These are phyloP conservation scores for Conringia planisiliqua DNA, from an alignment of 345 rosid genomes.

Conservation along the genomic window DNA sequence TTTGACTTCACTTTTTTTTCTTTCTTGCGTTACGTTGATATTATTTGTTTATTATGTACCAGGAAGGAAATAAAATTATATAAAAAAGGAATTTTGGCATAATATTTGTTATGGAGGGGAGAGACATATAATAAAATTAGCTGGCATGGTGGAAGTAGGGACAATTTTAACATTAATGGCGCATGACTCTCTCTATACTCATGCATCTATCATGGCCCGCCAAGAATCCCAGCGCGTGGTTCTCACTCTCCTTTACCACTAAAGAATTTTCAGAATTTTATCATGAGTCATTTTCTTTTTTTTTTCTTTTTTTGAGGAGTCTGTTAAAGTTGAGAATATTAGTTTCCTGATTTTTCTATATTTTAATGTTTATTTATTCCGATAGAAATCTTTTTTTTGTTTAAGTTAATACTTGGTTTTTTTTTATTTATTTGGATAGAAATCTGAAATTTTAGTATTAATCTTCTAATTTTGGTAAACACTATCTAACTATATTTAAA, in stretches of 20 bases:
- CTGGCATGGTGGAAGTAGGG: conserved; percentile 33
- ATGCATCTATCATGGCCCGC: conserved; percentile 38
- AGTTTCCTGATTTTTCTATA: background rate
- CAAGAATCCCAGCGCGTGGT: conserved; percentile 24
- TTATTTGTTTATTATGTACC: background rate
- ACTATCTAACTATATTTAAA: background rate
- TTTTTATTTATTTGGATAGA: background rate
- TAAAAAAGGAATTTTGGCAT: background rate
- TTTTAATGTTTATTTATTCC: background rate
- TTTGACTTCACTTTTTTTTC: background rate
- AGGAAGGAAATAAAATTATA: no score
- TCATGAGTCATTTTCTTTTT: background rate
- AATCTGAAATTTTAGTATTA: background rate
- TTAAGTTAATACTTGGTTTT: no score
- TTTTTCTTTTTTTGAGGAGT: background rate
- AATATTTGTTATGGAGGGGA: background rate
- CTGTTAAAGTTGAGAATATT: background rate
- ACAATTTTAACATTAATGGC: conserved; percentile 33
- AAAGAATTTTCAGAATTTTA: background rate
- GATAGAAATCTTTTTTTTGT: no score
- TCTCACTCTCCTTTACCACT: background rate
- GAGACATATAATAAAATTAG: conserved; percentile 13
- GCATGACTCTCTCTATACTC: conserved; percentile 42
- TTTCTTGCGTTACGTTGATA: conserved; percentile 3
- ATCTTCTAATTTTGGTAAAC: background rate